Percentiles rank a stretch among this genome's conserved stretches.
phyloP scores from a whole-genome alignment of 1,284 basidiomycete genomes.

The Cryptococcus amylolentus region DNA sequence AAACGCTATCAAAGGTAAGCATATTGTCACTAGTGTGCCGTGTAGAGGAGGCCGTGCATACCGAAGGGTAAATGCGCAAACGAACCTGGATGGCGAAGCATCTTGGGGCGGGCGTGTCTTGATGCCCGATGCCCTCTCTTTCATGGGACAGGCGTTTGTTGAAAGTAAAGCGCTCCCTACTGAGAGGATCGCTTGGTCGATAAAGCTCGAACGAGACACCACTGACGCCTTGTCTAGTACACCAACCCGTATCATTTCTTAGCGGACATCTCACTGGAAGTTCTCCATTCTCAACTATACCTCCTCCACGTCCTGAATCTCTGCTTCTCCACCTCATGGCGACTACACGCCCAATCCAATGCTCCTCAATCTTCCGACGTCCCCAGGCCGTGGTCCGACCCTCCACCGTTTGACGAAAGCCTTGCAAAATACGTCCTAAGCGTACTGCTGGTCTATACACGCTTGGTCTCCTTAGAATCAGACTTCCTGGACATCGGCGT shows the following conservation, averaged over 20 bases:
- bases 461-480: conserved; percentile 59
- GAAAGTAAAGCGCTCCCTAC: not conserved
- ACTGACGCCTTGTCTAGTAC: conserved; percentile 50
- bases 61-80: no score
- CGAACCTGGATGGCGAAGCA: no score
- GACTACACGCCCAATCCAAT: conserved; percentile 27
- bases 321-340: conserved; percentile 75
- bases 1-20: conserved; percentile 68
- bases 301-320: conserved; percentile 75
- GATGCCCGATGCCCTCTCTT: not conserved
- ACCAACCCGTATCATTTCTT: conserved; percentile 26
- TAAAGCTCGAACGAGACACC: conserved; percentile 44
- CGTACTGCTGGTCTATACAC: conserved; percentile 75
- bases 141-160: no score
- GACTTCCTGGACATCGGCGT: conserved; percentile 5
- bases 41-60: no score
- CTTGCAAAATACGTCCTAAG: conserved; percentile 81
- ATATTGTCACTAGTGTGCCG: no score
- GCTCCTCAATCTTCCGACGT: conserved; percentile 21
- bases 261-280: conserved; percentile 60
- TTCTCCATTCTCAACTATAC: conserved; percentile 85
- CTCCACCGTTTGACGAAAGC: conserved; percentile 73
- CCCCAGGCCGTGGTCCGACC: conserved; percentile 59
- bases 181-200: not conserved
- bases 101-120: not conserved